A percentile compares a stretch with the other conserved stretches of the same genome.
Conservation (phyloP, 768 basidiomycete genomes). For the Fibroporia radiculosa region DNA sequence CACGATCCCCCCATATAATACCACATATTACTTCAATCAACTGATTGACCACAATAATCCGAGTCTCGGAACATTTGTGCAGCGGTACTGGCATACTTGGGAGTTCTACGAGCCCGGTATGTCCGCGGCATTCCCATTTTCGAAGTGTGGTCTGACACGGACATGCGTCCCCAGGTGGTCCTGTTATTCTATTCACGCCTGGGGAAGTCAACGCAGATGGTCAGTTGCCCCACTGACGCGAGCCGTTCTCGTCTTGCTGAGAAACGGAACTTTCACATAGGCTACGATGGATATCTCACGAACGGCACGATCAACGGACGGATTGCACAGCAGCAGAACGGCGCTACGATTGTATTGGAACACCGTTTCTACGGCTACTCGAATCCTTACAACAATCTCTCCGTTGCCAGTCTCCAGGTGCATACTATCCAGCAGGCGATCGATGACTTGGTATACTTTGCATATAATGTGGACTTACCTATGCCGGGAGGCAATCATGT, state of each 20-base stretch:
- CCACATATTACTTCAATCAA: conserved; percentile 47
- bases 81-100: conserved; percentile 65
- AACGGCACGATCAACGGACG: conserved; percentile 56
- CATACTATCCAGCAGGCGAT: conserved; percentile 72
- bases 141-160: background rate
- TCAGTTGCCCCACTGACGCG: conserved; percentile 9
- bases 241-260: background rate
- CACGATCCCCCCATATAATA: conserved; percentile 23
- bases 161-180: conserved; percentile 29
- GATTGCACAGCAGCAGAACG: conserved; percentile 59
- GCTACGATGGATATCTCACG: conserved; percentile 46
- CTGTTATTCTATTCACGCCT: conserved; percentile 58
- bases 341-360: conserved; percentile 56
- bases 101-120: conserved; percentile 48
- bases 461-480: conserved; percentile 55
- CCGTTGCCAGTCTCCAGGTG: conserved; percentile 43
- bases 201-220: conserved; percentile 53
- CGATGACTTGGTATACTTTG: conserved; percentile 65
- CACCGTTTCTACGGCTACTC: conserved; percentile 75
- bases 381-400: conserved; percentile 58
- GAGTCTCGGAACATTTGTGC: conserved; percentile 66
- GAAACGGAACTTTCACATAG: conserved; percentile 6
- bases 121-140: background rate
- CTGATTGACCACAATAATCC: conserved; percentile 47
- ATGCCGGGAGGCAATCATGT: conserved; percentile 59